Conservation (phyloP, 768 basidiomycete species). For the Rhodotorula taiwanensis region DNA sequence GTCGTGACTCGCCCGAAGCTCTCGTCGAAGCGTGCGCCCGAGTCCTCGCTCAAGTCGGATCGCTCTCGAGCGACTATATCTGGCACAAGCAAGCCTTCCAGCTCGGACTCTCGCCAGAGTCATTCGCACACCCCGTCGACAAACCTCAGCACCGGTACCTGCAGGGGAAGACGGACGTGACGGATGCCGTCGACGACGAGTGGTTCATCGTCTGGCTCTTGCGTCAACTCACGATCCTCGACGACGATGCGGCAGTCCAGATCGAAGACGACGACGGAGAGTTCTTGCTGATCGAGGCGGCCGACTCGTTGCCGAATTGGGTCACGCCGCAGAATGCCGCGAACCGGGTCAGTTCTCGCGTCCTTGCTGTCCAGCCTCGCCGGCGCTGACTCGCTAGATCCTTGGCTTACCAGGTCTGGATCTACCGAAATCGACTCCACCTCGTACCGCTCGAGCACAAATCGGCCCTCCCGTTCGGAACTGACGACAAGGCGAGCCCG, state of each 20-base stretch:
- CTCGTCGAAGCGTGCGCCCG: neutral
- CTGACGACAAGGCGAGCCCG: neutral
- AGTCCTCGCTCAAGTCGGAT: neutral
- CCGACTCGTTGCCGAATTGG: conserved; percentile 80
- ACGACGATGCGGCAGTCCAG: conserved; percentile 61
- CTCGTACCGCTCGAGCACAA: conserved; percentile 72
- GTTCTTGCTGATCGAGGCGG: conserved; percentile 92
- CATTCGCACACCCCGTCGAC: no score
- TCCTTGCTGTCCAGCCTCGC: neutral
- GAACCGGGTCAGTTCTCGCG: conserved; percentile 68
- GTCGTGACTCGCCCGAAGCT: neutral
- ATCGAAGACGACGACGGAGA: conserved; percentile 78
- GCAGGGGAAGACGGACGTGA: conserved; percentile 80
- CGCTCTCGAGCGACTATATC: conserved; percentile 8
- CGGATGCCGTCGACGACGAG: conserved; percentile 96
- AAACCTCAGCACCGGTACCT: conserved; percentile 43
- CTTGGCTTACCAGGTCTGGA: conserved; percentile 65
- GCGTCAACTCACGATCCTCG: conserved; percentile 64
- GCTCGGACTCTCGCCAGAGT: conserved; percentile 3
- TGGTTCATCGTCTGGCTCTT: conserved; percentile 92
- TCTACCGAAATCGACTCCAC: conserved; percentile 72
- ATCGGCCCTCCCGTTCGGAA: conserved; percentile 53
- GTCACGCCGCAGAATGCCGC: conserved; percentile 82
- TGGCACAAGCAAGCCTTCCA: conserved; percentile 19
- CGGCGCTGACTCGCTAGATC: neutral